These are phyloP conservation scores for Rosa chinensis DNA, from an alignment of 306 rosid genomes.

Conservation along the genomic window DNA sequence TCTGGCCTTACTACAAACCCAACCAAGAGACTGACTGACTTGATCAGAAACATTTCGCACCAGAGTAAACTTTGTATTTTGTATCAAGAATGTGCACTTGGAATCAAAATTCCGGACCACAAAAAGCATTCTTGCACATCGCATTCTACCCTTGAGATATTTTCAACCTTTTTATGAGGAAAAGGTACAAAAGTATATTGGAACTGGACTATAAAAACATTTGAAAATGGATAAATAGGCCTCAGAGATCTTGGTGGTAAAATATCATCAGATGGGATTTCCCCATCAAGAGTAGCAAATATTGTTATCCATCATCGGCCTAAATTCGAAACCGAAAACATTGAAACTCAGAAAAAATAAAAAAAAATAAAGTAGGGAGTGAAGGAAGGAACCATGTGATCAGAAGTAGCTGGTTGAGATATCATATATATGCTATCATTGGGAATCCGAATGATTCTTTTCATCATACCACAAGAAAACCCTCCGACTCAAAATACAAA, in stretches of 20 bases:
- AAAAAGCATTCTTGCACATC: no score
- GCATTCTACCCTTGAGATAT: no score
- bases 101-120: no score
- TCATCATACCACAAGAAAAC: slow-evolving; percentile 11
- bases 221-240: not conserved
- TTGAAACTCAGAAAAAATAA: not conserved
- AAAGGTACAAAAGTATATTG: no score
- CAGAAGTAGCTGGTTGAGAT: slow-evolving; percentile 26
- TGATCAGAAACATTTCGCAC: no score
- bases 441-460: slow-evolving; percentile 16
- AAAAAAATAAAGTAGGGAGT: not conserved
- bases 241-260: slow-evolving; percentile 30
- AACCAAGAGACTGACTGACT: no score
- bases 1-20: no score
- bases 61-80: no score
- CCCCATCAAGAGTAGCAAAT: slow-evolving; percentile 28
- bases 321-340: not conserved
- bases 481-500: not conserved
- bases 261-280: slow-evolving; percentile 14
- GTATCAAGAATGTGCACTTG: no score
- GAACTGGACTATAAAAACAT: not conserved
- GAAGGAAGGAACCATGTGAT: not conserved
- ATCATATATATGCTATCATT: slow-evolving; percentile 15
- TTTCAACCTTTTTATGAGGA: no score
- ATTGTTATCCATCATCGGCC: slow-evolving; percentile 19